Base-by-base conservation (phyloP, 495 filamentous ascomycete genomes). In the Pseudotulostoma volvatum region DNA sequence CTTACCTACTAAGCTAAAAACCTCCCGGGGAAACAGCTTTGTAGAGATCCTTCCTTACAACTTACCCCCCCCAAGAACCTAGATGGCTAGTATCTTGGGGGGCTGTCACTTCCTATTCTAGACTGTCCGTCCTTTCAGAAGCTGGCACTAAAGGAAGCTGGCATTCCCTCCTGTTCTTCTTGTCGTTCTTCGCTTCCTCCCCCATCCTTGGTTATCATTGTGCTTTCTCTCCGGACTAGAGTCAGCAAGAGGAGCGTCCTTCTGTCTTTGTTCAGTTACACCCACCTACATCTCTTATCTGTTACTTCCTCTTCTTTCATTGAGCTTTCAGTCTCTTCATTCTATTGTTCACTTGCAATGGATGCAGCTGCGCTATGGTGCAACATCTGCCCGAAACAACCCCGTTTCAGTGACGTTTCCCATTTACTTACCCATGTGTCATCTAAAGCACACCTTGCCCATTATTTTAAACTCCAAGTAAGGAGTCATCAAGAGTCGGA, bases 351-450 rank as follows among this genome's bases (percentile, higher is more conserved):
- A 17, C 41, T 23, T 46, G 57, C 46, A 37, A 71, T 72, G 68
- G 56, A 60, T 46, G 44, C 49, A 17, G 69, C 84, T 44, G 70
- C 76, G 32, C 71, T 93, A 18, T 59, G 68, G 45, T 94, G 86
- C 70, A 78, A 62, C 41, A 73, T 88, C 46, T 94, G 86, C 55
- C 75, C 77, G 4, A 80, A 79, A 45, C 71, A 68, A 38, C 81
- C 83, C 8, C 61, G 52, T 30, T 95, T 93, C 58, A 90, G 84
- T 37, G 86, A 95, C 51, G 58, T 83, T 21, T 92, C 85, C 11
- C 86, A 93, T 49, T 64, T 93, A 17, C 67, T 95, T 41, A 95
- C 86, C 21, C 86, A 95, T 48, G 68, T 92, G 13, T 68, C 75
- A 17, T 93, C 84, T 36, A 93, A 93, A 50, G 76, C 75, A 23